Evolutionary conservation across 2,329 filamentous ascomycete species (phyloP), one percentile per base, ranked within the genome.

Genomic region (Neofusicoccum umdonicola): DNA sequence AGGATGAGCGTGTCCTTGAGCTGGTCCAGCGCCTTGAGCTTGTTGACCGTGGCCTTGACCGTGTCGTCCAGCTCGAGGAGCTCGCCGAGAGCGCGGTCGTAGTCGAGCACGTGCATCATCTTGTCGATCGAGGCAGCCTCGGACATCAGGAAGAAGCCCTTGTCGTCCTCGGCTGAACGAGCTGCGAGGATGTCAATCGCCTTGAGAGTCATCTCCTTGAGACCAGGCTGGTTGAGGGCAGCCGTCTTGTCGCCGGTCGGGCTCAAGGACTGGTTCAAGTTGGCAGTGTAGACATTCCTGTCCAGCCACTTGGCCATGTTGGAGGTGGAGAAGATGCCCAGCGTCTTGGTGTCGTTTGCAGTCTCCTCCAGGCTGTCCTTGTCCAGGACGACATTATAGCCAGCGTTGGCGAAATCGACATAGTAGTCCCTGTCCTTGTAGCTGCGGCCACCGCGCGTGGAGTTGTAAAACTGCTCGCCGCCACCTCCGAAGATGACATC

Each of bases 131-230:
- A 91, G 15, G 92, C 92, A 31, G 89, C 92, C 77, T 96, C 92
- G 12, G 88, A 88, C 91, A 96, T 95, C 72, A 96, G 83, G 83
- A 95, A 92, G 85, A 90, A 96, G 5, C 92, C 92, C 66, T 90
- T 84, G 65, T 89, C 84, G 22, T 56, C 61, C 37, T 63, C 61
- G 39, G 84, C 84, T 34, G 88, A 87, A 65, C 81, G 80, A 44
- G 82, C 82, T 75, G 89, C 80, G n/a, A 95, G 85, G 62, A 94
- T 87, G 66, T 94, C 90, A 57, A 95, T 85, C 27, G 91, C 91
- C 81, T 96, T 96, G 70, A 93, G 82, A 0, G 92, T 93, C 92
- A 96, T 96, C 50, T 95, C 90, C 79, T 92, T 94, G 58, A 95
- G 86, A 4, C 92, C 92, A 0, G 92, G 92, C 34, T 94, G 86